Conservation (phyloP, 2,329 filamentous ascomycete species). For the Fusarium lateritium region DNA sequence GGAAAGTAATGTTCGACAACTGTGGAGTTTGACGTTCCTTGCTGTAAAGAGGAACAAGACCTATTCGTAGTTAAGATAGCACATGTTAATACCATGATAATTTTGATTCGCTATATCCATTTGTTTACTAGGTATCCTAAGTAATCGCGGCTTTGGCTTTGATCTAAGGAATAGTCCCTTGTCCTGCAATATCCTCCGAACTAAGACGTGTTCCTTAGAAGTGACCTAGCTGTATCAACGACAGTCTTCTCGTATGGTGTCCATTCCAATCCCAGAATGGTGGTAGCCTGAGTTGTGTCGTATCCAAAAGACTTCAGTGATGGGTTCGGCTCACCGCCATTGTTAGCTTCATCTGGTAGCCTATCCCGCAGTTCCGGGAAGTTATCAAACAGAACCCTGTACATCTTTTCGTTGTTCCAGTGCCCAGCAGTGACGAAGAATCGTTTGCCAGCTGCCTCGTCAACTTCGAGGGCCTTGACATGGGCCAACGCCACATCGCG, state of each 20-base stretch:
- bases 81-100: too few species aligned
- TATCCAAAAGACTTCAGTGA: too few species aligned
- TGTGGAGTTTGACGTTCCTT: slow-evolving; percentile 42
- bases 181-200: too few species aligned
- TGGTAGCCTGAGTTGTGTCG: too few species aligned
- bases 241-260: too few species aligned
- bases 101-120: too few species aligned
- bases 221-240: too few species aligned
- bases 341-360: background rate
- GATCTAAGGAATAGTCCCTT: too few species aligned
- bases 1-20: slow-evolving; percentile 40
- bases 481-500: background rate
- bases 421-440: background rate
- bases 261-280: too few species aligned
- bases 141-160: too few species aligned
- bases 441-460: background rate
- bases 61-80: background rate
- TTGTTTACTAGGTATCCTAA: too few species aligned
- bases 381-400: background rate
- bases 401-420: background rate
- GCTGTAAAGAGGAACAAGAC: slow-evolving; percentile 30
- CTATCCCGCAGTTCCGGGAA: background rate
- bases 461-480: background rate
- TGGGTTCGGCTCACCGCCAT: background rate
- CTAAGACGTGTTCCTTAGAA: too few species aligned